Conservation (phyloP, 306 rosid species). For the Trichosanthes cucumerina region DNA sequence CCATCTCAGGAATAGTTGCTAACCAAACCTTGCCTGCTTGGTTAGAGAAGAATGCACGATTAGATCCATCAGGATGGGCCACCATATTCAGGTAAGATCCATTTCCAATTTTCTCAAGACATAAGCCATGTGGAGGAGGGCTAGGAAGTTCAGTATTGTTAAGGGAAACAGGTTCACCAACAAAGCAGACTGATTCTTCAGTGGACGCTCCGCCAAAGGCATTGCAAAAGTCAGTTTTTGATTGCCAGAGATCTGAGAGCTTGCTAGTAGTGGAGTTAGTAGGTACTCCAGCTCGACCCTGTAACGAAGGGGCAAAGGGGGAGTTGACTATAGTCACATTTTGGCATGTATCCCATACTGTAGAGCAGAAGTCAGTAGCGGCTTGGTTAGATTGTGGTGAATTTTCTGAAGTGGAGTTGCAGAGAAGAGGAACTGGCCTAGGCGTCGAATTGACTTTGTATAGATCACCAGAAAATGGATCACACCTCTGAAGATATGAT, state of each 20-base stretch:
- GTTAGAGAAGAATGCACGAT: constrained; percentile 71
- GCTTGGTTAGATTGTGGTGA: constrained; percentile 60
- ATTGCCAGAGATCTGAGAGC: constrained; percentile 67
- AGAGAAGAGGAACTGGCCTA: constrained; percentile 68
- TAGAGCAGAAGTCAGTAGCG: constrained; percentile 44
- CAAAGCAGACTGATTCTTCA: constrained; percentile 59
- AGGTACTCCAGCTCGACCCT: constrained; percentile 46
- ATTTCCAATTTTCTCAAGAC: constrained; percentile 90
- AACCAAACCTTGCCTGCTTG: constrained; percentile 81
- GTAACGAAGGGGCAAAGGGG: constrained; percentile 68
- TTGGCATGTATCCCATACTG: constrained; percentile 76
- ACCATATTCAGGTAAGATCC: constrained; percentile 86
- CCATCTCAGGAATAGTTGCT: constrained; percentile 64
- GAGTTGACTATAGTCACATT: constrained; percentile 60
- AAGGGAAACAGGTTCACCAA: constrained; percentile 57
- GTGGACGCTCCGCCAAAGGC: constrained; percentile 70
- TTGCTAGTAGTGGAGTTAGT: constrained; percentile 30
- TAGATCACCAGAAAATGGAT: constrained; percentile 76
- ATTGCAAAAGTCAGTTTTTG: constrained; percentile 63
- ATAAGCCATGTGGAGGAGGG: constrained; percentile 56
- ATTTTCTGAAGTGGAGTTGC: constrained; percentile 62
- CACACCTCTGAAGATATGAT: constrained; percentile 49
- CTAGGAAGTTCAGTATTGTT: constrained; percentile 29
- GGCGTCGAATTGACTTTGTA: constrained; percentile 37
- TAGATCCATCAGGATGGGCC: constrained; percentile 90